Conservation (phyloP, 2,329 filamentous ascomycete species). For the Alternaria triticina region DNA sequence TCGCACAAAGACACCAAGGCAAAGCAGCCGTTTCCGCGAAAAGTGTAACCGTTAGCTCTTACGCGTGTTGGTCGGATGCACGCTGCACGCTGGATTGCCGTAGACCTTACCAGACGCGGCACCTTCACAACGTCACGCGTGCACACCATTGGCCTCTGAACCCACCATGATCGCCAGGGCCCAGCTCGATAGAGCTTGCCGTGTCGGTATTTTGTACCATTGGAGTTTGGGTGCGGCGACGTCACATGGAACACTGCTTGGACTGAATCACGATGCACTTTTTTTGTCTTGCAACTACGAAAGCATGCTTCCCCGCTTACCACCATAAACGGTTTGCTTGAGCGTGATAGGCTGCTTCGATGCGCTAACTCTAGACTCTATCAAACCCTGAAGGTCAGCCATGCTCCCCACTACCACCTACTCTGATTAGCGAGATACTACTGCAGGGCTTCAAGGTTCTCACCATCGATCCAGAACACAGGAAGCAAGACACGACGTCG, state of each 20-base stretch:
- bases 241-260: slow-evolving; percentile 8
- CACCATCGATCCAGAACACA: slow-evolving; percentile 16
- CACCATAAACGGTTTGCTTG: slow-evolving; percentile 4
- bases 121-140: slow-evolving; percentile 42
- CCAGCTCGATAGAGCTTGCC: slow-evolving; percentile 17
- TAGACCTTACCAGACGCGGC: slow-evolving; percentile 29
- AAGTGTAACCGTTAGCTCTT: slow-evolving; percentile 12
- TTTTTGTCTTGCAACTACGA: not conserved
- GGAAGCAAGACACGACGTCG: slow-evolving; percentile 1
- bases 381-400: slow-evolving; percentile 19
- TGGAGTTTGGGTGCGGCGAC: slow-evolving; percentile 7
- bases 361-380: slow-evolving; percentile 14
- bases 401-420: slow-evolving; percentile 26
- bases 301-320: slow-evolving; percentile 12
- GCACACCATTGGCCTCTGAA: slow-evolving; percentile 21
- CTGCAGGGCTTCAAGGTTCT: slow-evolving; percentile 38
- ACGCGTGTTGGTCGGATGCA: slow-evolving; percentile 4
- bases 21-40: slow-evolving; percentile 19
- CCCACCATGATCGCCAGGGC: slow-evolving; percentile 33
- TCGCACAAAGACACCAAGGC: slow-evolving; percentile 17
- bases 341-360: slow-evolving; percentile 23
- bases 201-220: slow-evolving; percentile 8
- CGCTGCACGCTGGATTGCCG: slow-evolving; percentile 31
- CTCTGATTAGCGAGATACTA: slow-evolving; percentile 31
- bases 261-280: slow-evolving; percentile 6